Evolutionary conservation across 192 early-diverging fungal genomes (phyloP).

Genomic region (Jimgerdemannia flammicorona): DNA sequence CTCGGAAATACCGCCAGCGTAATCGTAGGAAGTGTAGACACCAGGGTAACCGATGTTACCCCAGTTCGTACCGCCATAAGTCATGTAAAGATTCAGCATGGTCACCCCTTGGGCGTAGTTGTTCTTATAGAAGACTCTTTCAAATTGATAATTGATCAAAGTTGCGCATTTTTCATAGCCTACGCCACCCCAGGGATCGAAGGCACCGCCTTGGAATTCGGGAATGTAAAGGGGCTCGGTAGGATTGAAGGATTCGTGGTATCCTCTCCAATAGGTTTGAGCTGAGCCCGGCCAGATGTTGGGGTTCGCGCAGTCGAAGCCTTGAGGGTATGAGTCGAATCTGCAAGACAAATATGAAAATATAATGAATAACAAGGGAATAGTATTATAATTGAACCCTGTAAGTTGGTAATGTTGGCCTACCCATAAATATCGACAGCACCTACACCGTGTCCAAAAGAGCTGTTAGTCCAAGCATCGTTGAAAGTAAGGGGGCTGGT

Average conservation of each 20-base stretch:
- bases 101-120: slow-evolving; percentile 55
- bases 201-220: slow-evolving; percentile 8
- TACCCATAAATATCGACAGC: slow-evolving; percentile 12
- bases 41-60: slow-evolving; percentile 35
- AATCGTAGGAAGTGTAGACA: slow-evolving; percentile 13
- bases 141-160: slow-evolving; percentile 8
- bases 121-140: slow-evolving; percentile 22
- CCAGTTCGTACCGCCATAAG: slow-evolving; percentile 69
- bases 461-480: neutral
- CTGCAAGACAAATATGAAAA: neutral
- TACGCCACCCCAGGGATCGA: neutral
- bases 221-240: slow-evolving; percentile 2
- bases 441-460: neutral
- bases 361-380: neutral
- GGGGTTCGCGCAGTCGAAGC: slow-evolving; percentile 9
- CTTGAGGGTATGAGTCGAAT: slow-evolving; percentile 8
- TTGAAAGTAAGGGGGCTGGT: slow-evolving; percentile 9
- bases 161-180: slow-evolving; percentile 5
- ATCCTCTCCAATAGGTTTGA: neutral
- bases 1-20: slow-evolving; percentile 6
- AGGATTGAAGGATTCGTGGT: neutral
- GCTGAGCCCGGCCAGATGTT: slow-evolving; percentile 2
- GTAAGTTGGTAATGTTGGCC: neutral
- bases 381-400: neutral
- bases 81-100: slow-evolving; percentile 60